phyloP scores from a whole-genome alignment of 345 rosid species.

The Adansonia digitata region DNA sequence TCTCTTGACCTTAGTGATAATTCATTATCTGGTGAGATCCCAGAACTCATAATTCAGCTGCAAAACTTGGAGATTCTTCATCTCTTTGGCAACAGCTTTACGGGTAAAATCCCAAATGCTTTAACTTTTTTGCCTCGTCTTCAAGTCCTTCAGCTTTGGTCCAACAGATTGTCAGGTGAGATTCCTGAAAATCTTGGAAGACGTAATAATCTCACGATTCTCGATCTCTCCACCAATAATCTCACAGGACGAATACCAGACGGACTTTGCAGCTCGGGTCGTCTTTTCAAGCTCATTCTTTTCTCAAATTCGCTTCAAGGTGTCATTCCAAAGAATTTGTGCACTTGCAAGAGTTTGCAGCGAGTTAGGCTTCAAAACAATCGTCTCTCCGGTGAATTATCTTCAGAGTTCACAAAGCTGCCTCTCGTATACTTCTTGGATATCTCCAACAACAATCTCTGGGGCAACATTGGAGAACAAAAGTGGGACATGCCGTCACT shows the following conservation, averaged over 20 bases:
- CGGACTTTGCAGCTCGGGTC: slow-evolving; percentile 56
- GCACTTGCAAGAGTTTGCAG: slow-evolving; percentile 53
- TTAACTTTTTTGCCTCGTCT: slow-evolving; percentile 64
- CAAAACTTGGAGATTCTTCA: slow-evolving; percentile 74
- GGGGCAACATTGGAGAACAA: slow-evolving; percentile 42
- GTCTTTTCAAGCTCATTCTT: slow-evolving; percentile 73
- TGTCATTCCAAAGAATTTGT: slow-evolving; percentile 46
- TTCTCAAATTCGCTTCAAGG: slow-evolving; percentile 65
- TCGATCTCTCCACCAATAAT: slow-evolving; percentile 81
- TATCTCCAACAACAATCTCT: slow-evolving; percentile 60
- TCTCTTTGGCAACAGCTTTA: slow-evolving; percentile 69
- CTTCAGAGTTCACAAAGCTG: slow-evolving; percentile 45
- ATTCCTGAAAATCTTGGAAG: slow-evolving; percentile 72
- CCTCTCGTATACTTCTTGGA: slow-evolving; percentile 73
- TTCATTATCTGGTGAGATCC: slow-evolving; percentile 64
- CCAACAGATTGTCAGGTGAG: slow-evolving; percentile 55
- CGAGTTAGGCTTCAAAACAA: slow-evolving; percentile 78
- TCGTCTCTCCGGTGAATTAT: slow-evolving; percentile 47
- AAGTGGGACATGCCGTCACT: slow-evolving; percentile 72
- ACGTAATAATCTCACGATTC: slow-evolving; percentile 55
- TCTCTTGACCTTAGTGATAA: slow-evolving; percentile 87
- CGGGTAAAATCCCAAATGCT: slow-evolving; percentile 57
- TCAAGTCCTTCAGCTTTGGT: slow-evolving; percentile 87
- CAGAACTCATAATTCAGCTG: slow-evolving; percentile 44
- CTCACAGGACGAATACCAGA: slow-evolving; percentile 69